These are phyloP conservation scores for Ophiostoma fasciatum DNA, from an alignment of 2,329 filamentous ascomycete species.

Conservation along the genomic window DNA sequence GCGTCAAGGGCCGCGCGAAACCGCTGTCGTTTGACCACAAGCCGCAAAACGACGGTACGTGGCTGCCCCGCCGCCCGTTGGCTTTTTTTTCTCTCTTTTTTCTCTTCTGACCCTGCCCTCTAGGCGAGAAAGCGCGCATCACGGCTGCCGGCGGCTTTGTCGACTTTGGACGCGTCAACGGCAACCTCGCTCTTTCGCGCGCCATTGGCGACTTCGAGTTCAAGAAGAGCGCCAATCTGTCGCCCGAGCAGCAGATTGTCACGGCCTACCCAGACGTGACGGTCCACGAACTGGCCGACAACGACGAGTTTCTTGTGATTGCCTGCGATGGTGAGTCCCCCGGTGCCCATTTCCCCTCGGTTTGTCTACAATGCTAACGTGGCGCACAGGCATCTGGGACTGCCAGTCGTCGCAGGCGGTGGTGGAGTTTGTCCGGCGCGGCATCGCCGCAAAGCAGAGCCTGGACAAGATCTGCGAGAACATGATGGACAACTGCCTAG, in stretches of 20 bases:
- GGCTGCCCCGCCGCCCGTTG: background rate
- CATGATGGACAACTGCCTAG: constrained; percentile 99
- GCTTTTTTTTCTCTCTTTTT: background rate
- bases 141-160: constrained; percentile 93
- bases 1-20: constrained; percentile 93
- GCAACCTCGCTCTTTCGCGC: constrained; percentile 89
- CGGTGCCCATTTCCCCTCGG: background rate
- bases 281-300: constrained; percentile 74
- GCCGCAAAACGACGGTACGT: constrained; percentile 85
- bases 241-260: constrained; percentile 97
- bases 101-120: too few species aligned
- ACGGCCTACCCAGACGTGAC: constrained; percentile 93
- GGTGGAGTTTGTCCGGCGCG: constrained; percentile 88
- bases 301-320: constrained; percentile 91
- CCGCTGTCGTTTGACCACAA: constrained; percentile 99
- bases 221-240: constrained; percentile 95
- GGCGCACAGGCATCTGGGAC: constrained; percentile 80
- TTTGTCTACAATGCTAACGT: constrained; percentile 2
- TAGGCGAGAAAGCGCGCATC: constrained; percentile 91
- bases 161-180: constrained; percentile 96
- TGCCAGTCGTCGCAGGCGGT: constrained; percentile 97
- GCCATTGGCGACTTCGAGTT: constrained; percentile 99
- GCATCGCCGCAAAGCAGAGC: constrained; percentile 91
- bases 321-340: constrained; percentile 68
- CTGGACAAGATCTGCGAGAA: constrained; percentile 95